A percentile compares a stretch with the other conserved stretches of the same genome.
Evolutionary conservation across 1,284 basidiomycete genomes (phyloP).

Genomic region (Puccinia horiana): DNA sequence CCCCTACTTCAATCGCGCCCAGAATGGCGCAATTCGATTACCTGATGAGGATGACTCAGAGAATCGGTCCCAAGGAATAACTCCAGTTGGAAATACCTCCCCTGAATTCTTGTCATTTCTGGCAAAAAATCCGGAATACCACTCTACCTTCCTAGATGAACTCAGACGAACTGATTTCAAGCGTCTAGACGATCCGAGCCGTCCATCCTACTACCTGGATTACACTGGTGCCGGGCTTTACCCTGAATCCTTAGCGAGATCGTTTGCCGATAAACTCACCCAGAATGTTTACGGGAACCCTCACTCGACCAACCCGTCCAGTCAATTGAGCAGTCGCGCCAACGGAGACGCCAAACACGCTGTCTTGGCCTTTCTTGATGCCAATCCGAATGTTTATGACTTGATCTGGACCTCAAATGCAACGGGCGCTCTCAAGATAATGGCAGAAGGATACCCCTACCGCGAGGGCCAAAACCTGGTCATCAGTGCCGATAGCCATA

Average conservation of each 20-base stretch:
- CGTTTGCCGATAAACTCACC: constrained; percentile 69
- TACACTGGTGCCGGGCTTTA: constrained; percentile 78
- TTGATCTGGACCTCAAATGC: constrained; percentile 80
- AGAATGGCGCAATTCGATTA: constrained; percentile 3
- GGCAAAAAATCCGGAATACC: constrained; percentile 60
- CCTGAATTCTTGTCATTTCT: constrained; percentile 26
- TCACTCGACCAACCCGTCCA: constrained; percentile 72
- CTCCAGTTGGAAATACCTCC: not conserved
- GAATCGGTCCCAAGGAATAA: not conserved
- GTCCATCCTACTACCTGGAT: constrained; percentile 66
- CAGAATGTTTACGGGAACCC: constrained; percentile 73
- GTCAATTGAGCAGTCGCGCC: constrained; percentile 68
- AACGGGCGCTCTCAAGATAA: constrained; percentile 73
- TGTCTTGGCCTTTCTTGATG: constrained; percentile 72
- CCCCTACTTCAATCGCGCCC: constrained; percentile 4
- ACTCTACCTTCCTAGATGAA: constrained; percentile 66
- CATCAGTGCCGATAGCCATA: constrained; percentile 62
- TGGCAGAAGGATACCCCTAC: constrained; percentile 78
- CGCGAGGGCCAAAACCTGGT: constrained; percentile 53
- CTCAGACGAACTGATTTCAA: constrained; percentile 71
- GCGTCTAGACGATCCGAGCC: constrained; percentile 64
- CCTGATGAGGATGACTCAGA: constrained; percentile 17
- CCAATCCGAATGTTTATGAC: constrained; percentile 69
- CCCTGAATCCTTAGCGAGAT: constrained; percentile 70
- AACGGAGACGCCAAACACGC: constrained; percentile 69